Evolutionary conservation across 257 asterid genomes (phyloP).

Genomic region (Nicotiana tomentosiformis): DNA sequence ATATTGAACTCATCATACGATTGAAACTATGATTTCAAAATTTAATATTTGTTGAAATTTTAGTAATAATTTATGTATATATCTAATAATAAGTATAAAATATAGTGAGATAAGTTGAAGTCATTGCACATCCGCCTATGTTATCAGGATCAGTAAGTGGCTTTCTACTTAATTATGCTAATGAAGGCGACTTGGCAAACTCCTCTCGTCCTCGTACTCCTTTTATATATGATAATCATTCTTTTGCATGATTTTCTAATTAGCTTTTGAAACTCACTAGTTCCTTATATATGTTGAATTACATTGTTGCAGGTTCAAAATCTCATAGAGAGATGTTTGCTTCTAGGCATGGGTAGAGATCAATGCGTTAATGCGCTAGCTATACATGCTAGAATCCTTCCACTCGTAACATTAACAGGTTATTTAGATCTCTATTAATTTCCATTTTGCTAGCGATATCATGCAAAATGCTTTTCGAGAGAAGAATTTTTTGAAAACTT

Average conservation of each 20-base stretch:
- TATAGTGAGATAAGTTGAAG: too few species aligned
- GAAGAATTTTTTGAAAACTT: not conserved
- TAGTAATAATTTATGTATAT: too few species aligned
- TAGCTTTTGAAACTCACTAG: not conserved
- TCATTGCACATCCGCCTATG: too few species aligned
- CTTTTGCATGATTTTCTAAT: not conserved
- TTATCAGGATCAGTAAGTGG: too few species aligned
- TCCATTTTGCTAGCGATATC: not conserved
- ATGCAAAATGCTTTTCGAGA: not conserved
- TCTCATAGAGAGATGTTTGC: conserved; percentile 64
- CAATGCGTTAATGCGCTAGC: conserved; percentile 54
- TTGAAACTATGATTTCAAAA: too few species aligned
- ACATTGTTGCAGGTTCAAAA: conserved; percentile 44
- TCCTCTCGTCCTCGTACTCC: not conserved
- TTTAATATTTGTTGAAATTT: too few species aligned
- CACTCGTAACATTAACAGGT: conserved; percentile 55
- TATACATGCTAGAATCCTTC: conserved; percentile 47
- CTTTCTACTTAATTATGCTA: too few species aligned
- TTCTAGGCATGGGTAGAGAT: conserved; percentile 56
- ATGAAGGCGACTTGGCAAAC: too few species aligned
- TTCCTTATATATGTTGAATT: not conserved
- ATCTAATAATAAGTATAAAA: too few species aligned
- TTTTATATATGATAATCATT: not conserved
- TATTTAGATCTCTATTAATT: not conserved
- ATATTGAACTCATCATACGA: too few species aligned